Percentiles rank a stretch among this genome's conserved stretches.
Conservation (phyloP, 768 basidiomycete species). For the Pholiota conissans region DNA sequence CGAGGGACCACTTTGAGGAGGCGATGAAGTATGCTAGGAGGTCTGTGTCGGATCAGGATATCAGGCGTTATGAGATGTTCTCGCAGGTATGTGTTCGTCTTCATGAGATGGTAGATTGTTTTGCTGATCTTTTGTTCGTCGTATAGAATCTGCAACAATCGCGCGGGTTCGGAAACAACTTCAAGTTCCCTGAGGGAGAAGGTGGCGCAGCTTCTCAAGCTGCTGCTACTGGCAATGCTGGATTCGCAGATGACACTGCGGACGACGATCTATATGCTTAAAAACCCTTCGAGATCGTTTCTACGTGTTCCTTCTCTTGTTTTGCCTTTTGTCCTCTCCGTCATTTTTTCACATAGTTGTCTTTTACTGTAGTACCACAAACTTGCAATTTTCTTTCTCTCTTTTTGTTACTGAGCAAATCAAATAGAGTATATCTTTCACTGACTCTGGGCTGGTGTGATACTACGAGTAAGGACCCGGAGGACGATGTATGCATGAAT, state of each 20-base stretch:
- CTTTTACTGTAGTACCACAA: neutral
- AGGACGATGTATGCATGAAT: no score
- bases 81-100: constrained; percentile 59
- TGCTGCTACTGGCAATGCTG: constrained; percentile 60
- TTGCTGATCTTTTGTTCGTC: constrained; percentile 11
- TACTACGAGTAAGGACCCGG: no score
- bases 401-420: no score
- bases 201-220: constrained; percentile 39
- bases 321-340: neutral
- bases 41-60: constrained; percentile 95
- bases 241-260: constrained; percentile 80
- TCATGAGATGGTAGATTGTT: neutral
- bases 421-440: no score
- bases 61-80: constrained; percentile 98
- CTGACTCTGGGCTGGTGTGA: no score
- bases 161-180: constrained; percentile 89
- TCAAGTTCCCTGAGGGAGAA: constrained; percentile 96
- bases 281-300: constrained; percentile 7
- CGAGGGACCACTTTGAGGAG: constrained; percentile 95
- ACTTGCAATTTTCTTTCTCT: neutral
- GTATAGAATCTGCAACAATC: constrained; percentile 84
- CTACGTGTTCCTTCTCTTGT: neutral
- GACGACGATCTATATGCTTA: constrained; percentile 94
- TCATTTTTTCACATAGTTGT: neutral
- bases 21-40: constrained; percentile 98